Evolutionary conservation across 1,139 yeast genomes (phyloP).

Genomic region (Wickerhamomyces sp.): DNA sequence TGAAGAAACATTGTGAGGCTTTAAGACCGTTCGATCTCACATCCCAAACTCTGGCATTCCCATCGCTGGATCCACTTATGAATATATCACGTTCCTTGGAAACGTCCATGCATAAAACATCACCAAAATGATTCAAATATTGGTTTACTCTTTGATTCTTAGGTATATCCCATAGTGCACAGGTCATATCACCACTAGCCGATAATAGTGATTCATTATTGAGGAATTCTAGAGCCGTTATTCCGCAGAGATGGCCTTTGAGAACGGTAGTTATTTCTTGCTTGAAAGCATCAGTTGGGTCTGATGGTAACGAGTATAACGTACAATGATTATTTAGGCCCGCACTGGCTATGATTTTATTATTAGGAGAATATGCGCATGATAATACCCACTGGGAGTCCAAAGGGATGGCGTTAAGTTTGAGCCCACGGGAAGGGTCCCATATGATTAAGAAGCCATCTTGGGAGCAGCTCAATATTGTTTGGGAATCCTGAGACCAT

Average conservation of each 20-base stretch:
- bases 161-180: slow-evolving; percentile 74
- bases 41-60: slow-evolving; percentile 73
- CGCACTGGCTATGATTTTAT: slow-evolving; percentile 67
- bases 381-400: slow-evolving; percentile 78
- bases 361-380: slow-evolving; percentile 69
- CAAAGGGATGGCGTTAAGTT: slow-evolving; percentile 62
- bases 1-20: slow-evolving; percentile 56
- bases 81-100: slow-evolving; percentile 35
- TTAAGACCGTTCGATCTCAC: slow-evolving; percentile 37
- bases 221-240: slow-evolving; percentile 69
- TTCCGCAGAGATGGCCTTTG: slow-evolving; percentile 80
- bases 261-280: slow-evolving; percentile 50
- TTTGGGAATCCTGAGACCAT: slow-evolving; percentile 62
- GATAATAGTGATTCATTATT: slow-evolving; percentile 56
- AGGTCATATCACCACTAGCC: slow-evolving; percentile 80
- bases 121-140: slow-evolving; percentile 76
- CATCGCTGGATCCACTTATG: slow-evolving; percentile 74
- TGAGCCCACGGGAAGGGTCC: slow-evolving; percentile 75
- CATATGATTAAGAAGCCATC: slow-evolving; percentile 85
- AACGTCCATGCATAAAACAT: slow-evolving; percentile 54
- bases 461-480: slow-evolving; percentile 71
- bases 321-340: slow-evolving; percentile 82
- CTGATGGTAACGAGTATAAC: slow-evolving; percentile 46
- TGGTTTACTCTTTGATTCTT: slow-evolving; percentile 52
- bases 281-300: slow-evolving; percentile 28